Conservation (phyloP, 1,139 yeast species). For the Zhuliangozyma blackwelliae region DNA sequence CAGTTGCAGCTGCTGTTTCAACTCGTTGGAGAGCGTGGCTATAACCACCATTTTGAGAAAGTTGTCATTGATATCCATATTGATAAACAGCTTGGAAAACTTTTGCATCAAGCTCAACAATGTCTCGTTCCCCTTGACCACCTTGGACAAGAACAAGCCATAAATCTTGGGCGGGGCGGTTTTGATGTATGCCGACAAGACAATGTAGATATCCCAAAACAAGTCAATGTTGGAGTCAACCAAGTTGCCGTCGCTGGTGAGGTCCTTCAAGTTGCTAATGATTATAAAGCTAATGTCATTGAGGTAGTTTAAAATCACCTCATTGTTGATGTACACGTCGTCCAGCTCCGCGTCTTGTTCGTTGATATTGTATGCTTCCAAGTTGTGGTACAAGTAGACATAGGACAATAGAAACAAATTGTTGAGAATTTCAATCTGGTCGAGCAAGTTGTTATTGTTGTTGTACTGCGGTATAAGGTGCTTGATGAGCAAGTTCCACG, state of each 20-base stretch:
- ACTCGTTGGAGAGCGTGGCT: constrained; percentile 39
- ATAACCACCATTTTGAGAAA: constrained; percentile 33
- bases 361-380: constrained; percentile 11
- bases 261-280: constrained; percentile 20
- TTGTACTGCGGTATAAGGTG: constrained; percentile 42
- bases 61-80: constrained; percentile 17
- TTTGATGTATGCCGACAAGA: constrained; percentile 35
- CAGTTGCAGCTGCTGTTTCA: constrained; percentile 21
- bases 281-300: constrained; percentile 42
- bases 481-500: constrained; percentile 43
- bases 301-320: constrained; percentile 41
- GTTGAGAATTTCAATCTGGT: constrained; percentile 38
- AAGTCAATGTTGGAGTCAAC: constrained; percentile 23
- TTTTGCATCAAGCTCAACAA: constrained; percentile 20
- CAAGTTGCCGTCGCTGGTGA: constrained; percentile 13
- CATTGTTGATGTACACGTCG: constrained; percentile 22
- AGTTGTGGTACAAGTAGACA: constrained; percentile 27
- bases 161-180: constrained; percentile 37
- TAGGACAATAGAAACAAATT: constrained; percentile 30
- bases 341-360: constrained; percentile 1
- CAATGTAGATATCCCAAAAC: constrained; percentile 43
- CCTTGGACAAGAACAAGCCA: constrained; percentile 27
- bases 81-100: constrained; percentile 23
- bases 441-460: constrained; percentile 28
- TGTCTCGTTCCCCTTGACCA: constrained; percentile 15